Base-by-base conservation (phyloP, 257 asterid species). In the Ehretia macrophylla region DNA sequence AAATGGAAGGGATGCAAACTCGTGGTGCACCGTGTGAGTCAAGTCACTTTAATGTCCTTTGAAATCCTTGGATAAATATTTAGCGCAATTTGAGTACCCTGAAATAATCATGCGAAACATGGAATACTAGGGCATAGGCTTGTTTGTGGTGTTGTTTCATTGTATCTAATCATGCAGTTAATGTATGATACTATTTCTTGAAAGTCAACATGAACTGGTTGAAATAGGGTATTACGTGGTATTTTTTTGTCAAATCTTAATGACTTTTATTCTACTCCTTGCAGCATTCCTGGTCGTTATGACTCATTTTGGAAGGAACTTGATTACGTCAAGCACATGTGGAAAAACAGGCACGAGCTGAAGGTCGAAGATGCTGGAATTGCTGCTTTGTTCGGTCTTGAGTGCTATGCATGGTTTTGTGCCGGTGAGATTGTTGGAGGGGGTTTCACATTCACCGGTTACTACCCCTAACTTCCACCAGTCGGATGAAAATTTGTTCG, bases 351-450 rank as follows among this genome's bases (percentile, higher is more conserved):
- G 75, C 76, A 75, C 60, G 95, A 91, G 17, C 58, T 91, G 78
- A 84, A 78, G 81, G 95, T 88, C 19, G 95, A 91, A 70, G 90
- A 91, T 71, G 95, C 90, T 61, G 95, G 96, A 63, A 80, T 88
- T 59, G 98, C 85, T 56, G 87, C 98, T 50, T 60, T 91, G 47
- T 91, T 91, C n/a, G 96, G 96, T 56, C 61, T 91, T 0, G 98
- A 91, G 68, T 83, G 95, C 72, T 88, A 74, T 69, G 95, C 95
- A n/a, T 91, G 98, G 98, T 91, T 61, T 69, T 91, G 98, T 67
- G 90, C 96, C 19, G 98, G 98, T 68, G 96, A 91, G 82, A 88
- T 91, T 46, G 66, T 85, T 32, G 98, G 98, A 66, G 85, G 96
- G 78, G 98, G 96, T 37, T 85, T 81, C 68, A 88, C 95, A 1